phyloP scores from a whole-genome alignment of 2,329 filamentous ascomycete genomes.

The Falciphora oryzae region DNA sequence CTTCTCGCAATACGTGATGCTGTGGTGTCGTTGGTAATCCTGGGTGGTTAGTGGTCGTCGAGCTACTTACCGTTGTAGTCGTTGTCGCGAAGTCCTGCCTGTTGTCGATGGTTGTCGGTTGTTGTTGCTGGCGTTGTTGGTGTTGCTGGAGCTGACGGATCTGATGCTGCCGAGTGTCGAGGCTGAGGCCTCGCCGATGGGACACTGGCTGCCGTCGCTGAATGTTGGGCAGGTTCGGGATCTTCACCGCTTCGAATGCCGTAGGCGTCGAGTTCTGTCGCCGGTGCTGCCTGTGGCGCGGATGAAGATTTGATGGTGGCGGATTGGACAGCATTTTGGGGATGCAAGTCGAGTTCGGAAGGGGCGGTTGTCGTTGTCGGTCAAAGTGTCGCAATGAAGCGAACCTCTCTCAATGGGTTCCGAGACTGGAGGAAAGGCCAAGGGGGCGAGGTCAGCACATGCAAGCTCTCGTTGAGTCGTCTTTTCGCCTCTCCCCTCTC shows the following conservation, averaged over 20 bases:
- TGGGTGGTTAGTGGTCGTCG: slow-evolving; percentile 37
- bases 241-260: slow-evolving; percentile 69
- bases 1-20: slow-evolving; percentile 74
- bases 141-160: slow-evolving; percentile 28
- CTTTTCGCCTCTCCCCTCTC: slow-evolving; percentile 21
- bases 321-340: slow-evolving; percentile 34
- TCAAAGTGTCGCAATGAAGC: slow-evolving; percentile 37
- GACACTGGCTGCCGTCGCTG: slow-evolving; percentile 39
- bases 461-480: slow-evolving; percentile 11
- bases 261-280: slow-evolving; percentile 83
- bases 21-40: slow-evolving; percentile 57
- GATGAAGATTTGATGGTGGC: slow-evolving; percentile 63
- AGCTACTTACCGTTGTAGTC: slow-evolving; percentile 48
- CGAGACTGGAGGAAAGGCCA: slow-evolving; percentile 20
- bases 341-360: slow-evolving; percentile 24
- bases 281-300: slow-evolving; percentile 70
- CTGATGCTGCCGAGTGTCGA: slow-evolving; percentile 65
- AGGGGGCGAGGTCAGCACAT: background rate
- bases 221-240: slow-evolving; percentile 57
- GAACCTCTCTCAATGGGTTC: slow-evolving; percentile 35
- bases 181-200: slow-evolving; percentile 79
- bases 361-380: slow-evolving; percentile 20
- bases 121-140: slow-evolving; percentile 27
- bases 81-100: slow-evolving; percentile 46
- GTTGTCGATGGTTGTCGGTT: slow-evolving; percentile 21